Conservation (phyloP, 2,329 filamentous ascomycete genomes). For the Talaromyces atroroseus region DNA sequence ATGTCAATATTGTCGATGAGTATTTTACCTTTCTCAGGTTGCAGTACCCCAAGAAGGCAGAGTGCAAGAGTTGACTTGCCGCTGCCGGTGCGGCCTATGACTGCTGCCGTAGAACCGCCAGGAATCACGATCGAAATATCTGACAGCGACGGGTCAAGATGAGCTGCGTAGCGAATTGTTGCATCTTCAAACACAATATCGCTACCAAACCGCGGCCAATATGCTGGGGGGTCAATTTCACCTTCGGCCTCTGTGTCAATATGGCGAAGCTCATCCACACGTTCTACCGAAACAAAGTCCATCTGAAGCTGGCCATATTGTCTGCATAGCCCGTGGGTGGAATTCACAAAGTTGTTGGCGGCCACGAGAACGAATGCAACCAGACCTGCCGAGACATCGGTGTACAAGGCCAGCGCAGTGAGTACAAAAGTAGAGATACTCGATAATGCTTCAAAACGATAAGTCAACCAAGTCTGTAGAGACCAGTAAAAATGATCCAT, state of each 20-base stretch:
- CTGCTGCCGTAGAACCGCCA: conserved; percentile 69
- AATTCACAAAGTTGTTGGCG: conserved; percentile 57
- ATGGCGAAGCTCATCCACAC: conserved; percentile 73
- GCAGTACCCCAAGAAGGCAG: conserved; percentile 52
- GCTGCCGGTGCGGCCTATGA: conserved; percentile 73
- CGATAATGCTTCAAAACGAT: conserved; percentile 68
- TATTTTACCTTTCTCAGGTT: conserved; percentile 52
- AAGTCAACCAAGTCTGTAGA: conserved; percentile 77
- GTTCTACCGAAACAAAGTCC: conserved; percentile 85
- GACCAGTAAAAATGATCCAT: conserved; percentile 97
- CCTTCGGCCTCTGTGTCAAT: conserved; percentile 70
- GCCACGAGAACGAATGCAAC: conserved; percentile 78
- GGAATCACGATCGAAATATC: conserved; percentile 69
- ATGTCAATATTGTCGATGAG: conserved; percentile 58
- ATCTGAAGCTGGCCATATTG: conserved; percentile 82
- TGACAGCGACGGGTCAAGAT: conserved; percentile 66
- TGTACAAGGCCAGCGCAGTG: conserved; percentile 68
- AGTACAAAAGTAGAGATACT: conserved; percentile 68
- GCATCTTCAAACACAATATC: conserved; percentile 72
- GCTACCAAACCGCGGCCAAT: conserved; percentile 68
- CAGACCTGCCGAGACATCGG: conserved; percentile 68
- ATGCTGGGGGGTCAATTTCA: conserved; percentile 61
- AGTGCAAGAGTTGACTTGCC: conserved; percentile 75
- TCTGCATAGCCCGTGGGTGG: conserved; percentile 69
- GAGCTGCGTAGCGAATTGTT: conserved; percentile 72